phyloP scores from a whole-genome alignment of 192 early-diverging fungal genomes.

The Piromyces sp. region DNA sequence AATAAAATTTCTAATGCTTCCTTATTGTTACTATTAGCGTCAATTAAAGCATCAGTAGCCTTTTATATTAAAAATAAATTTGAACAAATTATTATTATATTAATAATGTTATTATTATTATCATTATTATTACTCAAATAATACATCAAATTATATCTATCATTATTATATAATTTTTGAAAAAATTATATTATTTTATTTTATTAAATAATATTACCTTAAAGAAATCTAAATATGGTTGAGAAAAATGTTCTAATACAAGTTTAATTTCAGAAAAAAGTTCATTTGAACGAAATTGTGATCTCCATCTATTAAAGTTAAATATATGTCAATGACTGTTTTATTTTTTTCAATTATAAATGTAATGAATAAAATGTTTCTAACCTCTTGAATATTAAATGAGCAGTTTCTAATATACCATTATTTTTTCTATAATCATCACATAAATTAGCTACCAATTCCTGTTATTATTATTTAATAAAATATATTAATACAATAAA shows the following conservation, averaged over 20 bases:
- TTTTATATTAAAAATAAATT: conserved; percentile 2
- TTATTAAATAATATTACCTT: conserved; percentile 22
- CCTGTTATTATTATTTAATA: conserved; percentile 18
- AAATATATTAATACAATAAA: too few species aligned
- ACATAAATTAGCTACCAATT: conserved; percentile 54
- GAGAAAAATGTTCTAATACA: conserved; percentile 69
- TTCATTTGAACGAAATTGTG: conserved; percentile 55
- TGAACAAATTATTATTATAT: too few species aligned
- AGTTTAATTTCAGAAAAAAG: conserved; percentile 83
- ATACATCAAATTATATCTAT: too few species aligned
- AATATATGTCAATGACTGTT: too few species aligned
- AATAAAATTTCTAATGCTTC: conserved; percentile 49
- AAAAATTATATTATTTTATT: background rate
- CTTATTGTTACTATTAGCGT: conserved; percentile 38
- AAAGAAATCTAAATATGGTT: conserved; percentile 66
- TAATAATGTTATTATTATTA: background rate
- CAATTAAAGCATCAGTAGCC: conserved; percentile 64
- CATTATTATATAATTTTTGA: too few species aligned
- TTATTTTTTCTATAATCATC: conserved; percentile 72
- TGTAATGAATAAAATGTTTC: background rate
- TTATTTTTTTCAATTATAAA: too few species aligned
- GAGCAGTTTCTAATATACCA: conserved; percentile 81
- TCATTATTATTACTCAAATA: too few species aligned
- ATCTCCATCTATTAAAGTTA: conserved; percentile 69
- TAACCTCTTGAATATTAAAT: conserved; percentile 80